Conservation (phyloP, 176 grass and related monocot species). For the Hyparrhenia diplandra region DNA sequence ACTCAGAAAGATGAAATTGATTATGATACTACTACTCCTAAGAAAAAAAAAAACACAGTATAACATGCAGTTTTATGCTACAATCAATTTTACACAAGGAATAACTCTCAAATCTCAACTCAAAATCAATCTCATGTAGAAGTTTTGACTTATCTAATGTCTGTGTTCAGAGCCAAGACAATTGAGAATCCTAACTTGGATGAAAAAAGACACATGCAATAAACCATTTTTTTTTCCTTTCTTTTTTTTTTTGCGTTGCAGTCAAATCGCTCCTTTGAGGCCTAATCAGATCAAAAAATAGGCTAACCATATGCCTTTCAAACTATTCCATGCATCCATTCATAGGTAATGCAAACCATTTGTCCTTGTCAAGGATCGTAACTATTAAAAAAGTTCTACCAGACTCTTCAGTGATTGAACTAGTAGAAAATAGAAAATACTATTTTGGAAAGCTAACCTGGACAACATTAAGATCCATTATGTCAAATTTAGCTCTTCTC, state of each 20-base stretch:
- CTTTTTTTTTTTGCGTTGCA: not conserved
- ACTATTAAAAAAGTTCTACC: not conserved
- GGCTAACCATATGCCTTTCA: not conserved
- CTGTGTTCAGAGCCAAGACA: conserved; percentile 1
- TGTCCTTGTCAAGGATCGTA: not conserved
- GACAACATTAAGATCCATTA: conserved; percentile 93
- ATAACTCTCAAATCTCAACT: not conserved
- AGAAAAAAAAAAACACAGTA: not conserved
- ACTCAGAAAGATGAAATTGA: conserved; percentile 1
- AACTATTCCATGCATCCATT: conserved; percentile 5
- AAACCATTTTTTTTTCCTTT: not conserved
- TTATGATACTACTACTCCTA: not conserved
- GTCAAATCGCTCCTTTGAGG: not conserved
- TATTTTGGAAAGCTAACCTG: conserved; percentile 61
- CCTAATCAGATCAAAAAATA: too few species aligned
- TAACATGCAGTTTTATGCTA: not conserved
- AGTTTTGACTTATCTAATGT: not conserved
- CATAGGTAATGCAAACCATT: not conserved
- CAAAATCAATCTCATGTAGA: not conserved
- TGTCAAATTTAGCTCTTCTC: conserved; percentile 97
- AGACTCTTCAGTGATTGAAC: not conserved
- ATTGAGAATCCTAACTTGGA: not conserved
- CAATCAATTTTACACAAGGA: not conserved
- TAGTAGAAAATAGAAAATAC: not conserved
- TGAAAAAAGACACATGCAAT: conserved; percentile 2